phyloP scores from a whole-genome alignment of 768 basidiomycete genomes.

The Panaeolus papilionaceus region DNA sequence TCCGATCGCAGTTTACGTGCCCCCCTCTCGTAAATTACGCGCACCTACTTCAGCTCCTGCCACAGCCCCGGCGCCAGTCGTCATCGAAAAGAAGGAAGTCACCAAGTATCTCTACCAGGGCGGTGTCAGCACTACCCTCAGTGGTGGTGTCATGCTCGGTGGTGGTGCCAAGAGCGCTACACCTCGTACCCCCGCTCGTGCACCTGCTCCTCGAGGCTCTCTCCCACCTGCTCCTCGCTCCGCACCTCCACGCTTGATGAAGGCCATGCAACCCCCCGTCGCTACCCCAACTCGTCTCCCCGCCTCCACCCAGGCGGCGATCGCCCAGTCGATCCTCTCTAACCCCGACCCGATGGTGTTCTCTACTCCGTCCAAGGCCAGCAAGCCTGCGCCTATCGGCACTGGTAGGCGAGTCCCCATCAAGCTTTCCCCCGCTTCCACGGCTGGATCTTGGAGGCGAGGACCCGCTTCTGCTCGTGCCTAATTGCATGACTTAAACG shows the following conservation, averaged over 20 bases:
- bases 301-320: neutral
- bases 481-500: neutral
- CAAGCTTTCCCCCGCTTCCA: neutral
- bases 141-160: conserved; percentile 55
- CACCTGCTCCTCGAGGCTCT: neutral
- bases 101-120: conserved; percentile 49
- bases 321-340: conserved; percentile 2
- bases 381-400: conserved; percentile 13
- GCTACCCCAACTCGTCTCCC: neutral
- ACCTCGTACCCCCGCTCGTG: neutral
- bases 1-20: conserved; percentile 14
- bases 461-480: neutral
- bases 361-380: neutral
- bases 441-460: conserved; percentile 2
- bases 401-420: neutral
- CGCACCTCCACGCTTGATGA: neutral
- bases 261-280: neutral
- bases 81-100: conserved; percentile 35
- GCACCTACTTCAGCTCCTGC: conserved; percentile 12
- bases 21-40: conserved; percentile 4
- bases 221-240: neutral
- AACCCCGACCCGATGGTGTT: conserved; percentile 8
- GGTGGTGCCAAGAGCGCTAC: conserved; percentile 20
- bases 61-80: conserved; percentile 24
- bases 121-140: conserved; percentile 49